phyloP scores from a whole-genome alignment of 768 basidiomycete species.

The Naganishia onofrii region DNA sequence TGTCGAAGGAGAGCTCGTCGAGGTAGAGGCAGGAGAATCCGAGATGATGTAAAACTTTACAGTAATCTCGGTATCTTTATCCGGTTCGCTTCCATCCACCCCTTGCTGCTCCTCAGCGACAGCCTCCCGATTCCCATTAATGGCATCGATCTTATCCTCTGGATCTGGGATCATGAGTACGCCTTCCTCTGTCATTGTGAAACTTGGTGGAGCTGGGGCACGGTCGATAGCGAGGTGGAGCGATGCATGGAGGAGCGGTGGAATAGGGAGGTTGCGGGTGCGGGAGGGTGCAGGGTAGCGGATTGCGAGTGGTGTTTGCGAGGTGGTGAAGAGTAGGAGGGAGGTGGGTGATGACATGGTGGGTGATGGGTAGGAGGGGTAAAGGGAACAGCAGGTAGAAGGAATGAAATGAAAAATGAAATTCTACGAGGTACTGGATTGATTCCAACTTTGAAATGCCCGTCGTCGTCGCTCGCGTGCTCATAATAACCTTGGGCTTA shows the following conservation, averaged over 20 bases:
- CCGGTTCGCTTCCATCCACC: background rate
- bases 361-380: background rate
- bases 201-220: slow-evolving; percentile 29
- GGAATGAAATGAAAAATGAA: too few species aligned
- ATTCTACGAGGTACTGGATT: too few species aligned
- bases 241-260: slow-evolving; percentile 45
- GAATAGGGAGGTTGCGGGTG: slow-evolving; percentile 39
- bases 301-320: slow-evolving; percentile 41
- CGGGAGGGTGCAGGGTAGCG: slow-evolving; percentile 43
- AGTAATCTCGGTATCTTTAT: slow-evolving; percentile 29
- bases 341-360: slow-evolving; percentile 23
- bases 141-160: slow-evolving; percentile 27
- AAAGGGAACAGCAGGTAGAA: too few species aligned
- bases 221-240: slow-evolving; percentile 45
- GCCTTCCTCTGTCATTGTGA: slow-evolving; percentile 21
- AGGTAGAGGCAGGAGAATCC: background rate
- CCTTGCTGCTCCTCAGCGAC: slow-evolving; percentile 8
- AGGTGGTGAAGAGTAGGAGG: slow-evolving; percentile 44
- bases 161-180: slow-evolving; percentile 30
- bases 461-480: too few species aligned
- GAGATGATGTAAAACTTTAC: slow-evolving; percentile 29
- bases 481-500: too few species aligned
- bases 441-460: too few species aligned
- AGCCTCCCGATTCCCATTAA: slow-evolving; percentile 13
- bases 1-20: background rate